Base-by-base conservation (phyloP, 176 grass and related monocot genomes). In the Ananas comosus region DNA sequence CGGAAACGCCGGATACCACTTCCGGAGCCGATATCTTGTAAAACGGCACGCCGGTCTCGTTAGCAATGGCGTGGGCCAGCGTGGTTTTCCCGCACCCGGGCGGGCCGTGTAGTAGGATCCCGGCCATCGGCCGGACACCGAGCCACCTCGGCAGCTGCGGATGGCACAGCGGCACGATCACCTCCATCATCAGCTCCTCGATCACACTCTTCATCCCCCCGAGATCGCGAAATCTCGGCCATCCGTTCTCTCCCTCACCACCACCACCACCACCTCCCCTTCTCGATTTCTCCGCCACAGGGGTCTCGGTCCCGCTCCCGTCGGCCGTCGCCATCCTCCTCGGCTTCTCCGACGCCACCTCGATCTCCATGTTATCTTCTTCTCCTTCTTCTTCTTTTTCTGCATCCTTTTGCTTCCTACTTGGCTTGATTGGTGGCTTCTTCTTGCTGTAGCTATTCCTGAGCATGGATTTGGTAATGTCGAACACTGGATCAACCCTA, bases 1-100 rank as follows among this genome's bases (percentile, higher is more conserved):
- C 94, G 23, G 94, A 92, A 8, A 93, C 94, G 0, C 94, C 89
- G 9, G 94, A 97, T 0, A 97, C 87, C 0, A 97, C 74, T 69
- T 97, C 94, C 0, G 94, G 82, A 0, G 94, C 89, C 0, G 86
- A 92, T 10, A 99, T 99, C 82, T 99, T 99, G 67, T 99, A 99
- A 66, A 99, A 99, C 0, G 89, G 94, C 18, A 93, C 84, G 1
- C 80, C 74, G 0, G 94, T 93, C 86, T 99, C 94, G 7, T 99
- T 99, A 3, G 87, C 86, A 7, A 97, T 93, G 5, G 94, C 94
- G 11, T 93, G 89, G 0, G 94, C 94, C 8, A 99, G 83, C 2
- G 90, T 90, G 58, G 94, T 92, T 80, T 93, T 99, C 19, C 94
- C 94, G 1, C 94, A 99, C 6, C 94, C 94, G 0, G 94, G 94